Percentiles rank a stretch among this genome's conserved stretches.
Evolutionary conservation across 225 moss, liverwort and hornwort species (phyloP).

Genomic region (Polytrichum commune): DNA sequence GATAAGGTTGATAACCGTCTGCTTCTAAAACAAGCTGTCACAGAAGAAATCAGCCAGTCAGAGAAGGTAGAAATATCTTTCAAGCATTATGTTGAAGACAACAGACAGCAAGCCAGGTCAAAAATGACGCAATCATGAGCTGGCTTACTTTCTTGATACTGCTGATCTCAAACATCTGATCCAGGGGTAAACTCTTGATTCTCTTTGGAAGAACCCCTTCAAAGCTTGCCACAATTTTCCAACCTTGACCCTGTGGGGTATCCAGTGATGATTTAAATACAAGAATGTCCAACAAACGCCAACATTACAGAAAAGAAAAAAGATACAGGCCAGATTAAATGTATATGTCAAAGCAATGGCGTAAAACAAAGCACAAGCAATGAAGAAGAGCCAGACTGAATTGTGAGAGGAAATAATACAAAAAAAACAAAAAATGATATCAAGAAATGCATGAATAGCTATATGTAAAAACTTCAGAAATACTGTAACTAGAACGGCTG

Average conservation of each 20-base stretch:
- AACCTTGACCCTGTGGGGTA: conserved; percentile 72
- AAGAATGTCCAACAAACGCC: too few species aligned
- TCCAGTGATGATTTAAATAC: too few species aligned
- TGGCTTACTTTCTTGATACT: conserved; percentile 76
- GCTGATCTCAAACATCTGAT: conserved; percentile 91
- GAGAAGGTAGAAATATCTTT: not conserved
- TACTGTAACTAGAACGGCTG: too few species aligned
- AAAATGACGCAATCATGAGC: not conserved
- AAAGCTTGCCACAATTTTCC: conserved; percentile 95
- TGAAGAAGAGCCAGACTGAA: too few species aligned
- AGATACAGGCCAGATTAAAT: too few species aligned
- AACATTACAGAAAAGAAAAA: too few species aligned
- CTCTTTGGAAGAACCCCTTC: conserved; percentile 87
- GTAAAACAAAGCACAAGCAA: too few species aligned
- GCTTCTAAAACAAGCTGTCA: conserved; percentile 89
- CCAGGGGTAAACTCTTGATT: conserved; percentile 81
- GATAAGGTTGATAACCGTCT: conserved; percentile 95
- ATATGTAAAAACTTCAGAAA: too few species aligned
- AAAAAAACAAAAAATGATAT: too few species aligned
- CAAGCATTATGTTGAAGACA: not conserved
- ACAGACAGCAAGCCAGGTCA: not conserved
- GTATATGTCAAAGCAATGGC: too few species aligned
- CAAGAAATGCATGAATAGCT: too few species aligned
- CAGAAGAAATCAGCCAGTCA: not conserved
- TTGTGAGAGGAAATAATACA: too few species aligned